These are phyloP conservation scores for Penicillium soppii DNA, from an alignment of 495 filamentous ascomycete genomes.

Conservation along the genomic window DNA sequence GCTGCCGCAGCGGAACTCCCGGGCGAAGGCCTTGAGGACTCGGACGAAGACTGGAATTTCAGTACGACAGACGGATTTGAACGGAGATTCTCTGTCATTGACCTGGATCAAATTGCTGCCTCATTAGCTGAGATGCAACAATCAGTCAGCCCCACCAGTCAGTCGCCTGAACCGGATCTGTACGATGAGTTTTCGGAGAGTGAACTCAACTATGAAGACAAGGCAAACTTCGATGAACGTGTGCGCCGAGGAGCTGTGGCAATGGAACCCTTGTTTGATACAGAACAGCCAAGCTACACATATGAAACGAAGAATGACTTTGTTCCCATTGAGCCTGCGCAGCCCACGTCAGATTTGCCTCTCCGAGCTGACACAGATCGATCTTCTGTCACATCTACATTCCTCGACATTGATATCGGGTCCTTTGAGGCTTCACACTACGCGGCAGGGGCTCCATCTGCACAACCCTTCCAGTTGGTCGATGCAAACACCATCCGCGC, in stretches of 20 bases:
- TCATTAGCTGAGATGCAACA: constrained; percentile 40
- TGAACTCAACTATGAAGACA: constrained; percentile 38
- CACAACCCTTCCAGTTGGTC: constrained; percentile 48
- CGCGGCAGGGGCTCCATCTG: constrained; percentile 41
- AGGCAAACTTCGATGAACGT: constrained; percentile 48
- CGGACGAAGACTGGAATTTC: constrained; percentile 84
- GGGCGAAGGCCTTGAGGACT: constrained; percentile 36
- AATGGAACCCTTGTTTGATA: constrained; percentile 50
- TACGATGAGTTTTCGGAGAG: constrained; percentile 23
- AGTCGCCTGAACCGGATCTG: constrained; percentile 20
- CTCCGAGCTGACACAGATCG: constrained; percentile 49
- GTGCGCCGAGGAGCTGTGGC: constrained; percentile 49
- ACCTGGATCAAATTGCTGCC: constrained; percentile 45
- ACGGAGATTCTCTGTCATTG: constrained; percentile 50
- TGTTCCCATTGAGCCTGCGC: constrained; percentile 35
- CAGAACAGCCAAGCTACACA: constrained; percentile 45
- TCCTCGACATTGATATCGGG: constrained; percentile 49
- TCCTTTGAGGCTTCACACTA: constrained; percentile 50
- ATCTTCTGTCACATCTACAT: constrained; percentile 48
- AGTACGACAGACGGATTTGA: constrained; percentile 85
- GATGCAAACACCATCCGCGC: constrained; percentile 52
- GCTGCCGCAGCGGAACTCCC: constrained; percentile 62
- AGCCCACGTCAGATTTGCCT: constrained; percentile 44
- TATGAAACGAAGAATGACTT: constrained; percentile 51
- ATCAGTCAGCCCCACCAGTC: constrained; percentile 27